Base-by-base conservation (phyloP, 2,329 filamentous ascomycete genomes). In the Bimuria novae-zelandiae region DNA sequence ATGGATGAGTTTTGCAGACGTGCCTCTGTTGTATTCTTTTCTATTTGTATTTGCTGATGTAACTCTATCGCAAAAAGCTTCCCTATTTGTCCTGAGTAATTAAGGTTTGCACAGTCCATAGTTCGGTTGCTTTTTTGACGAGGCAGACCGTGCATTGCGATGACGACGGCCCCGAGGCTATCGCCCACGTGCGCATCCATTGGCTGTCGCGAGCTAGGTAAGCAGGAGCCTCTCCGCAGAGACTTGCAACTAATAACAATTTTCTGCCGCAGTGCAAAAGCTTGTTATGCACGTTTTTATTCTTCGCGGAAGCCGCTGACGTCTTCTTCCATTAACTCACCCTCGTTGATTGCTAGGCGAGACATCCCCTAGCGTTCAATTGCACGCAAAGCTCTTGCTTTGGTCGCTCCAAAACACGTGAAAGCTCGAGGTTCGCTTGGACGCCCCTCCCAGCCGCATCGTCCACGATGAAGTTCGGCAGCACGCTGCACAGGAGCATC, bases 391-490 rank as follows among this genome's bases (percentile, higher is more conserved):
- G 8, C 33, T 16, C 3, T 36, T n/a, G n/a, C n/a, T n/a, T n/a
- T n/a, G n/a, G n/a, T n/a, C n/a, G n/a, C n/a, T n/a, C n/a, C n/a
- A n/a, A n/a, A n/a, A n/a, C n/a, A n/a, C n/a, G n/a, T n/a, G n/a
- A n/a, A n/a, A 32, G 27, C 41, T 44, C 19, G 16, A 27, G 21
- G 27, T 11, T 32, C 19, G 22, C 27, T 27, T 44, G 16, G 17
- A 10, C 41, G 29, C 17, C 17, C 29, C 16, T 27, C n/a, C 17
- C 27, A 16, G 29, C 11, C 10, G 27, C 16, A 32, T 22, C n/a
- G 33, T 40, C 14, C 48, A 54, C 60, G n/a, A 97, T 99, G 94
- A 89, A 91, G 67, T 99, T 97, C 80, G 93, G 93, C 58, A 90
- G 87, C 78, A 97, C 91, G 46, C 84, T 99, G 55, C 85, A 87